phyloP scores from a whole-genome alignment of 805 yeast genomes.

The Suhomyces sp. region DNA sequence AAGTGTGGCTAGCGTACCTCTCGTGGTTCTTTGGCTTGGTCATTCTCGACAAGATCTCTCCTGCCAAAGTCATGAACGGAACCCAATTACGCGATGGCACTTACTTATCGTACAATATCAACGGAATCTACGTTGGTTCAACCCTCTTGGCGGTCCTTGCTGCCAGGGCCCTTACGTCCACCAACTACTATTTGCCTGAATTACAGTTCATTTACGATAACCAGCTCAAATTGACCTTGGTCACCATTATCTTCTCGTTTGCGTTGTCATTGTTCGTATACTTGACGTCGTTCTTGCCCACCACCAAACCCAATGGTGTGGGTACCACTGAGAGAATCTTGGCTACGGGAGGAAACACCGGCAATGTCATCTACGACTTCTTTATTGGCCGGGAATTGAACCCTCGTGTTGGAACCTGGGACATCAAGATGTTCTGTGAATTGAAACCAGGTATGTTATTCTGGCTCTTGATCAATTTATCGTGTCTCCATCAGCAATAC shows the following conservation, averaged over 20 bases:
- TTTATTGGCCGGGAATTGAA: slow-evolving; percentile 95
- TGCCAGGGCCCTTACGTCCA: slow-evolving; percentile 48
- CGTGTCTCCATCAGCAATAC: slow-evolving; percentile 83
- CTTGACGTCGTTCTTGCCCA: slow-evolving; percentile 63
- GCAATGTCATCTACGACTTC: slow-evolving; percentile 80
- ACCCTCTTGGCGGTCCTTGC: slow-evolving; percentile 38
- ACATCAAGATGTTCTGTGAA: slow-evolving; percentile 89
- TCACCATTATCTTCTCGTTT: slow-evolving; percentile 64
- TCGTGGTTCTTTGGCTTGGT: slow-evolving; percentile 72
- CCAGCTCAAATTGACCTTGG: slow-evolving; percentile 60
- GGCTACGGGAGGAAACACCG: slow-evolving; percentile 85
- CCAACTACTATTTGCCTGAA: slow-evolving; percentile 69
- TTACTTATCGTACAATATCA: slow-evolving; percentile 69
- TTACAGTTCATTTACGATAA: slow-evolving; percentile 72
- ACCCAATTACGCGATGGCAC: slow-evolving; percentile 75
- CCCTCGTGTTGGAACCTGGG: slow-evolving; percentile 83
- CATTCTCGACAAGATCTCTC: slow-evolving; percentile 62
- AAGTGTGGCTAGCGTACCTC: slow-evolving; percentile 63
- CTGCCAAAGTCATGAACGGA: slow-evolving; percentile 64
- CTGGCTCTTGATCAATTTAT: slow-evolving; percentile 76
- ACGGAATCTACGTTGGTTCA: slow-evolving; percentile 63
- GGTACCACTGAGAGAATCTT: slow-evolving; percentile 67
- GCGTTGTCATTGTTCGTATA: slow-evolving; percentile 65
- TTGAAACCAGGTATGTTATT: slow-evolving; percentile 90
- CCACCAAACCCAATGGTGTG: slow-evolving; percentile 47